phyloP scores from a whole-genome alignment of 768 basidiomycete genomes.

The Tylopilus sp. region DNA sequence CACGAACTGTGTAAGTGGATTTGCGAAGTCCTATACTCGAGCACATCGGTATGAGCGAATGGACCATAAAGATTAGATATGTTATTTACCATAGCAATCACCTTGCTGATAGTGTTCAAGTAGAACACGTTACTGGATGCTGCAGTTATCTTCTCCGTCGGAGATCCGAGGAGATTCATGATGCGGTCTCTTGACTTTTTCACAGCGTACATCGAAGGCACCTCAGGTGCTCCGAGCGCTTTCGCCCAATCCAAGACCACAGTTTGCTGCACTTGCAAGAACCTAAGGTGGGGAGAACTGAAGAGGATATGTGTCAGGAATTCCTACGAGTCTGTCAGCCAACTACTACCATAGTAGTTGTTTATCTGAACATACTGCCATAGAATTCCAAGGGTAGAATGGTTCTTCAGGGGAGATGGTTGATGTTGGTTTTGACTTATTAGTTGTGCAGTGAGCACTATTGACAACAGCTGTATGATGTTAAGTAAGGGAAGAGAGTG shows the following conservation, averaged over 20 bases:
- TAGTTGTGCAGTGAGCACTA: background rate
- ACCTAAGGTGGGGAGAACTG: slow-evolving; percentile 28
- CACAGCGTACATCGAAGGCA: slow-evolving; percentile 25
- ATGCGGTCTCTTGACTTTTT: slow-evolving; percentile 17
- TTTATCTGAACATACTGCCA: background rate
- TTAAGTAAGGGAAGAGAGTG: background rate
- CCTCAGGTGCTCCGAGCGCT: slow-evolving; percentile 24
- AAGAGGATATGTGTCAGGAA: slow-evolving; percentile 32
- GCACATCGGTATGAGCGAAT: no score
- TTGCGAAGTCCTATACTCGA: background rate
- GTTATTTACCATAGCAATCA: background rate
- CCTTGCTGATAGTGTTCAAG: no score
- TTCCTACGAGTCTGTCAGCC: slow-evolving; percentile 21
- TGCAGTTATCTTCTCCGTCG: slow-evolving; percentile 18
- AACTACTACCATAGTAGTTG: background rate
- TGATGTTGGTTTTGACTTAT: background rate
- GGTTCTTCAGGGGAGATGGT: background rate
- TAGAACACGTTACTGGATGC: slow-evolving; percentile 29
- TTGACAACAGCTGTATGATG: background rate
- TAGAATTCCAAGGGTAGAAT: slow-evolving; percentile 9
- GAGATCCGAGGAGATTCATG: slow-evolving; percentile 20
- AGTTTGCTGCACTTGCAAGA: slow-evolving; percentile 29
- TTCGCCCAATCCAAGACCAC: slow-evolving; percentile 30
- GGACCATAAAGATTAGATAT: background rate
- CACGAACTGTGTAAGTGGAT: background rate